Evolutionary conservation across 495 filamentous ascomycete genomes (phyloP).

Genomic region (Sporormia fimetaria): DNA sequence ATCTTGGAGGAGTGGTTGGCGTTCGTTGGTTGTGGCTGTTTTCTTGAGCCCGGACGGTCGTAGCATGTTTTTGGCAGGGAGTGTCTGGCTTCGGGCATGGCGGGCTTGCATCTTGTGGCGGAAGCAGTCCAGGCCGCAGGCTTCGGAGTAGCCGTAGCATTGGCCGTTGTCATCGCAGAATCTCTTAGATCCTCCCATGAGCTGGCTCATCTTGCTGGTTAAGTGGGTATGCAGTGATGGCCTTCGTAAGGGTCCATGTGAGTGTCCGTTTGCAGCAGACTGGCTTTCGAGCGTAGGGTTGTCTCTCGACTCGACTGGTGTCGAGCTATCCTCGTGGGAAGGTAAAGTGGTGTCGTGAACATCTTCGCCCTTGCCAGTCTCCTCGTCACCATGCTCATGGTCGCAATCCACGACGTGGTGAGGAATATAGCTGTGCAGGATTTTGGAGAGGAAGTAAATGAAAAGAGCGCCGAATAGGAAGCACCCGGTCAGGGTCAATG

Average conservation of each 20-base stretch:
- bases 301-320: not conserved
- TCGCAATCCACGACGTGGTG: conserved; percentile 93
- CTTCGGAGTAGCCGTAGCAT: conserved; percentile 75
- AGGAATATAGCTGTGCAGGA: conserved; percentile 74
- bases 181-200: conserved; percentile 17
- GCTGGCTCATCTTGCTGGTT: conserved; percentile 5
- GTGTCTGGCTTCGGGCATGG: too few relatives aligned
- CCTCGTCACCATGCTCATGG: conserved; percentile 57
- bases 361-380: conserved; percentile 12
- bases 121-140: conserved; percentile 74
- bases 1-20: conserved; percentile 28
- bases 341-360: too few relatives aligned
- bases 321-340: too few relatives aligned
- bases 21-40: conserved; percentile 20
- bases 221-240: conserved; percentile 33
- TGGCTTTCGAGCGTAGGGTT: conserved; percentile 24
- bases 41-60: conserved; percentile 15
- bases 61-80: conserved; percentile 3
- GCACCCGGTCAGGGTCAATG: conserved; percentile 60
- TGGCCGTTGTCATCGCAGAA: conserved; percentile 61
- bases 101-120: conserved; percentile 33
- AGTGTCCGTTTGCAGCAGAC: too few relatives aligned
- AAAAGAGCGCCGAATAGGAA: conserved; percentile 76
- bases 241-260: conserved; percentile 17
- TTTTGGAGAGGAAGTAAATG: conserved; percentile 66